A percentile compares a stretch with the other conserved stretches of the same genome.
Conservation (phyloP, 2,329 filamentous ascomycete genomes). For the Dactylellina parvicollis region DNA sequence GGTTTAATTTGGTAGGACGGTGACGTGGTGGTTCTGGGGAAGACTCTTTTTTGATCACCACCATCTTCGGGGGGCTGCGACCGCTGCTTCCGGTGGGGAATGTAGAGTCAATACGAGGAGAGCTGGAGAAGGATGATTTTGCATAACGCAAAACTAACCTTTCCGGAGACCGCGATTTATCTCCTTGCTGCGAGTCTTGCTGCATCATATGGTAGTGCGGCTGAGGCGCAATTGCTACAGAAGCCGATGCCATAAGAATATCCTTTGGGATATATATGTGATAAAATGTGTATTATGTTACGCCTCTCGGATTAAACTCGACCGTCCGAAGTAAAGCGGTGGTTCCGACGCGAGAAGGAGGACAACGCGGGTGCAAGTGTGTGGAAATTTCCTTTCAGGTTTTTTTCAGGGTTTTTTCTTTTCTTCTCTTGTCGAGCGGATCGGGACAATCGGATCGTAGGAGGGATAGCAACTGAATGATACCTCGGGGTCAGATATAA, state of each 20-base stretch:
- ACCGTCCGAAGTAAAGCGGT: slow-evolving; percentile 37
- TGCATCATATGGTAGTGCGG: slow-evolving; percentile 50
- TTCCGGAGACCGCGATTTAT: slow-evolving; percentile 53
- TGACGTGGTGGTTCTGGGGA: slow-evolving; percentile 82
- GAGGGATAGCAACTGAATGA: slow-evolving; percentile 27
- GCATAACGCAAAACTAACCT: slow-evolving; percentile 53
- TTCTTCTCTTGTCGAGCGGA: slow-evolving; percentile 18
- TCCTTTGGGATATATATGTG: slow-evolving; percentile 38
- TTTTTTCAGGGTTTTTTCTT: background rate
- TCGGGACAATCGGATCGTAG: slow-evolving; percentile 20
- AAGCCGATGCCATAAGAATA: slow-evolving; percentile 54
- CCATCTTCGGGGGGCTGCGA: slow-evolving; percentile 73
- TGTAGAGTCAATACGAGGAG: slow-evolving; percentile 51
- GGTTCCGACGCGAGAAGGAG: slow-evolving; percentile 12
- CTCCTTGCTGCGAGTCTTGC: slow-evolving; percentile 47
- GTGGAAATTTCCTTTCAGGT: too few species aligned
- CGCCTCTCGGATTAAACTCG: slow-evolving; percentile 38
- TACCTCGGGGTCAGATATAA: slow-evolving; percentile 34
- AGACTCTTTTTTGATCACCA: slow-evolving; percentile 91
- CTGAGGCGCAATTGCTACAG: slow-evolving; percentile 55
- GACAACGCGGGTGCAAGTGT: slow-evolving; percentile 14
- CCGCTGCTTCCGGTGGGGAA: slow-evolving; percentile 46
- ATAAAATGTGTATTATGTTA: slow-evolving; percentile 43
- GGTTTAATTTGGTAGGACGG: slow-evolving; percentile 78
- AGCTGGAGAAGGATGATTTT: slow-evolving; percentile 53